Evolutionary conservation across 2,329 filamentous ascomycete genomes (phyloP).

Genomic region (Achaetomium macrosporum): DNA sequence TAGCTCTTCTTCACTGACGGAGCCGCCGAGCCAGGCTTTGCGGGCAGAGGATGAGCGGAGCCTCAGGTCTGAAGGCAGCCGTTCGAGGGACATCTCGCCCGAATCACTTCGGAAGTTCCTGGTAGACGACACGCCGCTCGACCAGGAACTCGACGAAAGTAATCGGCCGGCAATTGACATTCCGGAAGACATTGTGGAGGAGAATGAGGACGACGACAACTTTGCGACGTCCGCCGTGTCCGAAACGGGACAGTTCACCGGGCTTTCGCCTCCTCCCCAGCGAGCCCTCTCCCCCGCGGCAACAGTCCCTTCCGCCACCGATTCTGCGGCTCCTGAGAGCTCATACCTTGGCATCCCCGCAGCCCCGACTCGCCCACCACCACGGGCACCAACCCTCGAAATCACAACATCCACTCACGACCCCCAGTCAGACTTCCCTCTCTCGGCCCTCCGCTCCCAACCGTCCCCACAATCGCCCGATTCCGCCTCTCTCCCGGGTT

Average conservation of each 20-base stretch:
- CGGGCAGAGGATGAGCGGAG: slow-evolving; percentile 30
- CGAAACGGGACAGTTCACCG: slow-evolving; percentile 41
- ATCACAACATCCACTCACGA: slow-evolving; percentile 10
- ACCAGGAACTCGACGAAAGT: slow-evolving; percentile 29
- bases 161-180: slow-evolving; percentile 36
- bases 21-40: slow-evolving; percentile 25
- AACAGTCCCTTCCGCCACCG: slow-evolving; percentile 10
- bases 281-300: slow-evolving; percentile 31
- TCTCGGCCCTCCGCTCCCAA: slow-evolving; percentile 19
- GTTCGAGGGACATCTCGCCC: slow-evolving; percentile 49
- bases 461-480: slow-evolving; percentile 35
- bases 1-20: slow-evolving; percentile 26
- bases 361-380: not conserved
- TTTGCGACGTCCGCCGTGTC: slow-evolving; percentile 50
- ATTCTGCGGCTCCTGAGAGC: slow-evolving; percentile 2
- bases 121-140: slow-evolving; percentile 38
- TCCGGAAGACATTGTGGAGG: slow-evolving; percentile 44
- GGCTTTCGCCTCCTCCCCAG: slow-evolving; percentile 49
- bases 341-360: slow-evolving; percentile 6
- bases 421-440: slow-evolving; percentile 25
- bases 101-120: slow-evolving; percentile 49
- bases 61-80: slow-evolving; percentile 35
- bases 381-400: not conserved
- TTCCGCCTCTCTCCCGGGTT: slow-evolving; percentile 38
- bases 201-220: slow-evolving; percentile 56